Base-by-base conservation (phyloP, 148 eudicot genomes). In the Nepenthes gracilis region DNA sequence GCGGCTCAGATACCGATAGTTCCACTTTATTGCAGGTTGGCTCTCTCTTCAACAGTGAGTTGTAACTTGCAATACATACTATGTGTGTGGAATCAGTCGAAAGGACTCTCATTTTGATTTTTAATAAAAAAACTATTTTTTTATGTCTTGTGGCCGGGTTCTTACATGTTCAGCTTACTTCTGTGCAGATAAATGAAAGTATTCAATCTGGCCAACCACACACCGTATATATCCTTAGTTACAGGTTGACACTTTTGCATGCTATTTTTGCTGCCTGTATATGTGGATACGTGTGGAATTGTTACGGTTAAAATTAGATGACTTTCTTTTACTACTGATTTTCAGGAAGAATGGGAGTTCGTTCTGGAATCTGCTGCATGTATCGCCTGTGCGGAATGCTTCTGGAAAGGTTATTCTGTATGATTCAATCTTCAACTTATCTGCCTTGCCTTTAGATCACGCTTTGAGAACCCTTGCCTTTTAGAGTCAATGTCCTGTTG, bases 331-430 rank as follows among this genome's bases (percentile, higher is more conserved):
- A 64, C 35, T 67, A 37, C 23, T 45, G 55, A 36, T 54, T 67
- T 66, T 63, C 87, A 91, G 97, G 79, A 91, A 85, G 71, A 87
- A 91, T 68, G 58, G 13, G 70, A 85, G 81, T 57, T 68, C 83
- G 23, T 91, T 83, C 72, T 91, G 96, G 96, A 91, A 83, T 70
- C 70, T 71, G 61, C 89, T 91, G 68, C 89, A 85, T 69, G 75
- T 91, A 52, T 83, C 96, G 59, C 97, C 96, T 12, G 75, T 85
- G 36, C 82, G 97, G 47, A 81, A 78, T 81, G 93, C 97, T 71
- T 87, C 90, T 35, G 97, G 93, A 64, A 91, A 87, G 93, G 97
- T 91, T 77, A 55, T 54, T 55, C 60, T 65, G 35, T 58, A 50
- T 65, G 13, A 59, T 49, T 49, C 53, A 49, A 10, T 49, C 23